These are phyloP conservation scores for Phlyctochytrium planicorne DNA, from an alignment of 192 early-diverging fungal genomes.

Conservation along the genomic window DNA sequence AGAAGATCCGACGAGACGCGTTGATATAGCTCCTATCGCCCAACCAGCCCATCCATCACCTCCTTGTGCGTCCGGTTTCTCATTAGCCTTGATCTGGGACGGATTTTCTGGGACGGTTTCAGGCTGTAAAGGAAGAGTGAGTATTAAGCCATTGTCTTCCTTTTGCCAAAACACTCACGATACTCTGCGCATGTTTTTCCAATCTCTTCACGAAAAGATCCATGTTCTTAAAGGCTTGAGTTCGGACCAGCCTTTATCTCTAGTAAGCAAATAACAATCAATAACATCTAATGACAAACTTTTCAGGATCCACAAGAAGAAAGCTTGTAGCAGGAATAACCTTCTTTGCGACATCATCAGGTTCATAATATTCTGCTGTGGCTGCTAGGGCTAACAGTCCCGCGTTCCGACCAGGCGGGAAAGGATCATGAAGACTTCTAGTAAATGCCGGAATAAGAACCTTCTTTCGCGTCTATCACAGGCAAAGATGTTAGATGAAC, in stretches of 20 bases:
- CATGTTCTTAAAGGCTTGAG: conserved; percentile 77
- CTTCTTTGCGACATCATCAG: conserved; percentile 66
- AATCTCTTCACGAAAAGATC: conserved; percentile 66
- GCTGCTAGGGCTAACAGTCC: conserved; percentile 71
- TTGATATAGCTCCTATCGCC: conserved; percentile 70
- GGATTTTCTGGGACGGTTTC: no score
- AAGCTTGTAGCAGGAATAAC: conserved; percentile 73
- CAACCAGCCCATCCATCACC: conserved; percentile 80
- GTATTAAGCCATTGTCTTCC: no score
- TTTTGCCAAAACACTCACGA: conserved; percentile 56
- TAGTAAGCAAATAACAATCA: conserved; percentile 26
- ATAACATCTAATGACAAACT: conserved; percentile 38
- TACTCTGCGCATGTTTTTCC: conserved; percentile 63
- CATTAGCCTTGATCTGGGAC: no score
- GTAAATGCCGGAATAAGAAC: conserved; percentile 82
- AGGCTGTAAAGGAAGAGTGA: no score
- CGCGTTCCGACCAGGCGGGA: conserved; percentile 83
- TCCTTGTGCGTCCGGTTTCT: conserved; percentile 10
- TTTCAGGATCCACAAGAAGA: conserved; percentile 76
- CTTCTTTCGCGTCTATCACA: conserved; percentile 67
- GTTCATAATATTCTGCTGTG: conserved; percentile 69
- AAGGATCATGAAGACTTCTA: conserved; percentile 80
- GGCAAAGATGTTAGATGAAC: neutral
- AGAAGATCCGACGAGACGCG: conserved; percentile 21
- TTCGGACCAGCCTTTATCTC: conserved; percentile 64